Evolutionary conservation across 305 asterid species (phyloP).

Genomic region (Solanum hybrid): DNA sequence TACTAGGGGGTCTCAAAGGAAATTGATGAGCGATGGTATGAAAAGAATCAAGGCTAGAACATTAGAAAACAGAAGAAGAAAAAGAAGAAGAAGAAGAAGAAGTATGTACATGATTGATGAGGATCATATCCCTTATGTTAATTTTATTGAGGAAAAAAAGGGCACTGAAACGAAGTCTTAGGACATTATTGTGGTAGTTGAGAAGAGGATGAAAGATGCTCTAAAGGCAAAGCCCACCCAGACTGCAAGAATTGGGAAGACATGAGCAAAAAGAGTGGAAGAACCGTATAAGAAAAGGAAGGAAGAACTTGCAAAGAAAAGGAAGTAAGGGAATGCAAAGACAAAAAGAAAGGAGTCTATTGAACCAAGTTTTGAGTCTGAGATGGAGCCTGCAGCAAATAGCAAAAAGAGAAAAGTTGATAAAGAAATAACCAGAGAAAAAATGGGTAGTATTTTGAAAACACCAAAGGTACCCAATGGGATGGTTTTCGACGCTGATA

Average conservation of each 20-base stretch:
- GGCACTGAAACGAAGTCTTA: neutral
- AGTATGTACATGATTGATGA: neutral
- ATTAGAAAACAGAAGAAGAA: too few species aligned
- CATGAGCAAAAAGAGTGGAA: neutral
- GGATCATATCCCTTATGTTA: neutral
- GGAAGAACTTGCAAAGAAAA: neutral
- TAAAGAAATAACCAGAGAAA: neutral
- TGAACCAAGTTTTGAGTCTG: neutral
- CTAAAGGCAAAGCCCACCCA: neutral
- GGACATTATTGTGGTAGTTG: neutral
- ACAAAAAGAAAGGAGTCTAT: too few species aligned
- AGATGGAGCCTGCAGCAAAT: neutral
- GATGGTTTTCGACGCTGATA: neutral
- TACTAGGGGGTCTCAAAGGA: neutral
- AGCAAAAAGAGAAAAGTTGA: neutral
- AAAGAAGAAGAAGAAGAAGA: too few species aligned
- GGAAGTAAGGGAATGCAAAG: neutral
- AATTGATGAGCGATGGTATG: neutral
- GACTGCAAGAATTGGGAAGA: neutral
- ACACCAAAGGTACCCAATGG: neutral
- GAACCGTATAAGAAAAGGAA: too few species aligned
- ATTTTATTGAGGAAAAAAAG: too few species aligned
- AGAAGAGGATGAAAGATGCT: neutral
- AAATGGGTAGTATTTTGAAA: neutral
- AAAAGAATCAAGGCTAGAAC: neutral